Percentiles rank a stretch among this genome's conserved stretches.
Evolutionary conservation across 2,329 filamentous ascomycete species (phyloP).

Genomic region (Metarhizium brunneum): DNA sequence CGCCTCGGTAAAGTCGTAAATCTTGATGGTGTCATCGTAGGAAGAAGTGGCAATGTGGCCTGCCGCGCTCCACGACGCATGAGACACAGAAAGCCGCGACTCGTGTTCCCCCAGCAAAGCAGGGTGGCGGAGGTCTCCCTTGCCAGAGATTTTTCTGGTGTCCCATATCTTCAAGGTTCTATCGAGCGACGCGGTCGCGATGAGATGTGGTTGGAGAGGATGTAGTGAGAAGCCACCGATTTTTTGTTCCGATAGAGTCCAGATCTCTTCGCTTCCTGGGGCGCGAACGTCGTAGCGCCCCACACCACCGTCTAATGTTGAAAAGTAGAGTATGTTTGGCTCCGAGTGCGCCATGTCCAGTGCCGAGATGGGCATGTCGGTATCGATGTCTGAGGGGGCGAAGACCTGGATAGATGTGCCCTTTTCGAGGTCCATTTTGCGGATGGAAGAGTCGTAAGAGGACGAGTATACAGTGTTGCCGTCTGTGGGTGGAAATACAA

Average conservation of each 20-base stretch:
- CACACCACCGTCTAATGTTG: conserved; percentile 72
- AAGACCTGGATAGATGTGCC: conserved; percentile 74
- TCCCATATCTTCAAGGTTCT: conserved; percentile 91
- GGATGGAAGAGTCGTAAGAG: conserved; percentile 88
- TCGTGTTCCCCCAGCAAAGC: conserved; percentile 70
- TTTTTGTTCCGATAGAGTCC: conserved; percentile 79
- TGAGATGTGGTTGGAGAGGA: conserved; percentile 67
- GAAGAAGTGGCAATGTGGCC: conserved; percentile 86
- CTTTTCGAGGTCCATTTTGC: conserved; percentile 75
- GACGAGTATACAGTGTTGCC: conserved; percentile 69
- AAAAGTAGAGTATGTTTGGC: conserved; percentile 72
- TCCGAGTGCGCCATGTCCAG: conserved; percentile 68
- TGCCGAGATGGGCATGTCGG: conserved; percentile 73
- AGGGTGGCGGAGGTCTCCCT: conserved; percentile 51
- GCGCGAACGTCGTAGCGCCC: conserved; percentile 72
- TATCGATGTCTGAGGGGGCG: conserved; percentile 57
- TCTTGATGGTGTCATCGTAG: conserved; percentile 92
- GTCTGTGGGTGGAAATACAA: conserved; percentile 67
- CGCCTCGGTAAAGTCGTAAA: conserved; percentile 67
- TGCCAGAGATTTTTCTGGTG: conserved; percentile 64
- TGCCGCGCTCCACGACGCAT: conserved; percentile 78
- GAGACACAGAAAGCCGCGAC: conserved; percentile 77
- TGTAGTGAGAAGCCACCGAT: conserved; percentile 89
- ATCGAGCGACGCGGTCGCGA: conserved; percentile 86
- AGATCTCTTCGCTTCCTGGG: conserved; percentile 50